phyloP scores from a whole-genome alignment of 805 yeast genomes.

The Candida argentea region DNA sequence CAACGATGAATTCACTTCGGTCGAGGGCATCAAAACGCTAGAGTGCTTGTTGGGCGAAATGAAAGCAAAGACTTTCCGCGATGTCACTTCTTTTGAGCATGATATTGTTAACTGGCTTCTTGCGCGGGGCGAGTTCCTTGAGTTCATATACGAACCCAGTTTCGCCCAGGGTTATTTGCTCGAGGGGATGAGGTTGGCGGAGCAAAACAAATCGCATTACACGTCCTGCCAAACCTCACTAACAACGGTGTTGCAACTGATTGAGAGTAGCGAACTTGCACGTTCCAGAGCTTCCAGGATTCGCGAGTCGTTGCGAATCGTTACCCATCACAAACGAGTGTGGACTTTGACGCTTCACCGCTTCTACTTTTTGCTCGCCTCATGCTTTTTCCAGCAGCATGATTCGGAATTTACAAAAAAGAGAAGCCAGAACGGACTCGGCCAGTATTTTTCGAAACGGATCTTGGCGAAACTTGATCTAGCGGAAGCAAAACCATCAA shows the following conservation, averaged over 20 bases:
- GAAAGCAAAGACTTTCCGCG: constrained; percentile 44
- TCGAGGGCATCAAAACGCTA: constrained; percentile 32
- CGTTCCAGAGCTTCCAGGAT: too few species aligned
- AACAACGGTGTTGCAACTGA: too few species aligned
- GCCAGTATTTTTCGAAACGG: too few species aligned
- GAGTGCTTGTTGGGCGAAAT: constrained; percentile 61
- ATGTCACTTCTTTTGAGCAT: constrained; percentile 40
- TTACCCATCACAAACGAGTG: too few species aligned
- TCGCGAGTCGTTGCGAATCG: too few species aligned
- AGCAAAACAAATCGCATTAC: too few species aligned
- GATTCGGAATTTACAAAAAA: constrained; percentile 24
- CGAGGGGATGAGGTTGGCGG: constrained; percentile 25
- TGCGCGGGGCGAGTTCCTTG: constrained; percentile 62
- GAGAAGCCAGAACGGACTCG: constrained; percentile 9
- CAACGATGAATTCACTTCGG: constrained; percentile 10
- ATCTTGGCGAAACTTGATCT: too few species aligned
- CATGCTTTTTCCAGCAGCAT: constrained; percentile 51
- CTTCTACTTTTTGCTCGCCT: constrained; percentile 66
- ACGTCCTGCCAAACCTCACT: too few species aligned
- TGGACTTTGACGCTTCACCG: constrained; percentile 64
- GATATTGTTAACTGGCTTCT: constrained; percentile 34
- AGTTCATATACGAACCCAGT: constrained; percentile 41
- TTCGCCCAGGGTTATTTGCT: constrained; percentile 41
- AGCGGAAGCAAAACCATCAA: constrained; percentile 4
- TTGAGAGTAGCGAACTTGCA: too few species aligned